A percentile compares a stretch with the other conserved stretches of the same genome.
Conservation (phyloP, 768 basidiomycete genomes). For the Exsudoporus frostii region DNA sequence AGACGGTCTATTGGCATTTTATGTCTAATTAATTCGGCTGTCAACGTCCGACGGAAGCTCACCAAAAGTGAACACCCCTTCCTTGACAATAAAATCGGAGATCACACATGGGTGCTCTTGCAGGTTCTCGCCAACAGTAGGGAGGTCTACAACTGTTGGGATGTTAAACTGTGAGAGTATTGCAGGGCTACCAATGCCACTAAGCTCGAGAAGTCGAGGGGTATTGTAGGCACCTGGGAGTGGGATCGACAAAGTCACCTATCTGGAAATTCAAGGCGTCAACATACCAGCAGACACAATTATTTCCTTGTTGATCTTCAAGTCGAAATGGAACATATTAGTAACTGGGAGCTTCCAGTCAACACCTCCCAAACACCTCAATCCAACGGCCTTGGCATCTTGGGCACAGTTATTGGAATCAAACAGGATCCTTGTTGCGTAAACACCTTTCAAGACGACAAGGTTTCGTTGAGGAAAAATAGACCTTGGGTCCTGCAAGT, state of each 20-base stretch:
- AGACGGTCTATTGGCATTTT: neutral
- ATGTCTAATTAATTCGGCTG: accelerated
- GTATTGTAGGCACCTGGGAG: conserved; percentile 14
- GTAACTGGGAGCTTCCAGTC: conserved; percentile 4
- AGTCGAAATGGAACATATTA: neutral
- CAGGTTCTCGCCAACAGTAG: conserved; percentile 19
- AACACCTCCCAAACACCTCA: conserved; percentile 10
- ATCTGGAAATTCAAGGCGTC: neutral
- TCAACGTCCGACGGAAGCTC: neutral
- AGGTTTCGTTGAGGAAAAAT: conserved; percentile 8
- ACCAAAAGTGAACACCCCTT: conserved; percentile 14
- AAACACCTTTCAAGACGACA: conserved; percentile 5
- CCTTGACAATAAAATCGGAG: conserved; percentile 14
- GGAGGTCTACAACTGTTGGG: conserved; percentile 7
- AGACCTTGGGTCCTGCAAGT: conserved; percentile 10
- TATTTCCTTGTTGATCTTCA: conserved; percentile 6
- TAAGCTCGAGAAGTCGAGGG: conserved; percentile 19
- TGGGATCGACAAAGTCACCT: neutral
- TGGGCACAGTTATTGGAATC: neutral
- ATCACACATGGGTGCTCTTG: conserved; percentile 15
- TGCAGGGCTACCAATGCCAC: conserved; percentile 12
- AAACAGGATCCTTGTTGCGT: conserved; percentile 12
- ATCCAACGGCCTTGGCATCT: conserved; percentile 5
- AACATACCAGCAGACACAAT: conserved; percentile 3
- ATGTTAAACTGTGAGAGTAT: conserved; percentile 15